These are phyloP conservation scores for Escallonia rubra DNA, from an alignment of 129 eudicot species.

Conservation along the genomic window DNA sequence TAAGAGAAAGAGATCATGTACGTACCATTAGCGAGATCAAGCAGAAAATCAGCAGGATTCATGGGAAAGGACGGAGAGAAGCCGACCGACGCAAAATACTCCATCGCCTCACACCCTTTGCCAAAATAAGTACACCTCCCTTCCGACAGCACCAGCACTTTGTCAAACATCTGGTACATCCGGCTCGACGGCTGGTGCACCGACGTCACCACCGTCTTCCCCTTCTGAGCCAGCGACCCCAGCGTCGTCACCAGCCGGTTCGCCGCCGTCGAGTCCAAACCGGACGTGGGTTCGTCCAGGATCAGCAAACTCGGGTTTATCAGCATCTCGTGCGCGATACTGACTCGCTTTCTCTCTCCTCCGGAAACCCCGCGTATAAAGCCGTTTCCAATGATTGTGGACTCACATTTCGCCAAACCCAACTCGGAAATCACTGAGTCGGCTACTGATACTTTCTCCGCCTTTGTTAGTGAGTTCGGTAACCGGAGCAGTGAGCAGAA, in stretches of 20 bases:
- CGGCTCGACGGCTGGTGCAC: constrained; percentile 94
- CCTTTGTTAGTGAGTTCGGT: constrained; percentile 35
- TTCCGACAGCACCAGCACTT: constrained; percentile 67
- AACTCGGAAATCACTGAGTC: constrained; percentile 56
- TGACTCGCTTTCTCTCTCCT: constrained; percentile 85
- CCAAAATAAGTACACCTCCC: constrained; percentile 78
- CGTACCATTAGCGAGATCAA: constrained; percentile 98
- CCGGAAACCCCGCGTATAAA: constrained; percentile 88
- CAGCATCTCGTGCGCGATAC: constrained; percentile 89
- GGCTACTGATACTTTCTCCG: constrained; percentile 49
- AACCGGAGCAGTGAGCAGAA: constrained; percentile 69
- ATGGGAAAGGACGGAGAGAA: constrained; percentile 77
- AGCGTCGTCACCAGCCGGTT: constrained; percentile 46
- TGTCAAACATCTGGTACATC: constrained; percentile 68
- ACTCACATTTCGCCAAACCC: constrained; percentile 64
- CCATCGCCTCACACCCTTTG: constrained; percentile 62
- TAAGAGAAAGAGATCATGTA: background rate
- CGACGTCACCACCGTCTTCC: constrained; percentile 76
- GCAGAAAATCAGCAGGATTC: constrained; percentile 96
- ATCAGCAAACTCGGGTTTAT: constrained; percentile 78
- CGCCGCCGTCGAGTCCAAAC: constrained; percentile 92
- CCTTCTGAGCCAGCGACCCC: constrained; percentile 45
- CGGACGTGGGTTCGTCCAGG: constrained; percentile 90
- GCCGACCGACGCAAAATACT: constrained; percentile 57
- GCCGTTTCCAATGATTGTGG: constrained; percentile 65